Evolutionary conservation across 129 eudicot genomes (phyloP).

Genomic region (Smallanthus sonchifolius): DNA sequence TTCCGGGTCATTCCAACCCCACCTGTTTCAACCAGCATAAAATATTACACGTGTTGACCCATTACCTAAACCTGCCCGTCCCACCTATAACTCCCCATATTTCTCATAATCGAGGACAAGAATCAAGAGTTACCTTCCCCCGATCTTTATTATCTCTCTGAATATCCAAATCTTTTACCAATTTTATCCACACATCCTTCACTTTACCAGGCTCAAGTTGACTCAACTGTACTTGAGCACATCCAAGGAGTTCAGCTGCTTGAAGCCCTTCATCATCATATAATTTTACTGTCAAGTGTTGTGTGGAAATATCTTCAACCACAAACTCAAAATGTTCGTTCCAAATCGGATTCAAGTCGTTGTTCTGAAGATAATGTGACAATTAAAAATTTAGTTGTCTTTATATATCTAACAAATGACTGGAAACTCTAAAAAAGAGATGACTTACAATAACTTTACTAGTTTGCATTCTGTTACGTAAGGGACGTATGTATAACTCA

Average conservation of each 20-base stretch:
- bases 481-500: constrained; percentile 66
- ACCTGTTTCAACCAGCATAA: neutral
- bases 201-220: constrained; percentile 92
- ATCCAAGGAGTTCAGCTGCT: constrained; percentile 81
- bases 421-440: neutral
- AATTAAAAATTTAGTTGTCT: neutral
- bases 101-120: constrained; percentile 5
- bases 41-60: neutral
- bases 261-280: constrained; percentile 92
- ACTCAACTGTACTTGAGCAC: constrained; percentile 67
- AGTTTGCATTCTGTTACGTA: constrained; percentile 63
- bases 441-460: constrained; percentile 81
- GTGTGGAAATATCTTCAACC: constrained; percentile 82
- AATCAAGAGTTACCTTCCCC: constrained; percentile 60
- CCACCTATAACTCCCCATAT: neutral
- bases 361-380: constrained; percentile 49
- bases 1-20: neutral
- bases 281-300: constrained; percentile 75
- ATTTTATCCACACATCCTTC: constrained; percentile 82
- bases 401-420: neutral
- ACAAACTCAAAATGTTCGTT: constrained; percentile 93
- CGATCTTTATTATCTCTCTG: constrained; percentile 87
- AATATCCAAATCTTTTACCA: constrained; percentile 92
- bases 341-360: constrained; percentile 91
- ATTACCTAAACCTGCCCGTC: neutral